These are phyloP conservation scores for Diversispora eburnea DNA, from an alignment of 192 early-diverging fungal species.

Conservation along the genomic window DNA sequence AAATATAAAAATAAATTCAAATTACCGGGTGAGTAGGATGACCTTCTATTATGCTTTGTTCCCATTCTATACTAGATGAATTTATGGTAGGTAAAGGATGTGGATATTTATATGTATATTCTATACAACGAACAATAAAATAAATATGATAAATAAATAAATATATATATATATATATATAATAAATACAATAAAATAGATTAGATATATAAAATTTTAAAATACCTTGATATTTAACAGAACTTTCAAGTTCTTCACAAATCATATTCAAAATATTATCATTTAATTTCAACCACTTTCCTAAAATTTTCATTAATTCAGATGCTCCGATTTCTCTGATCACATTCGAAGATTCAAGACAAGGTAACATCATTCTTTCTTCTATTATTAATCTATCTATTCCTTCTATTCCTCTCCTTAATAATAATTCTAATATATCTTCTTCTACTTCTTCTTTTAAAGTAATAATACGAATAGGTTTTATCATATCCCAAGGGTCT, in stretches of 20 bases:
- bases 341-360: neutral
- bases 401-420: neutral
- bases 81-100: slow-evolving; percentile 31
- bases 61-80: slow-evolving; percentile 58
- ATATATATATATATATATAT: too few relatives aligned
- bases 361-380: neutral
- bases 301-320: slow-evolving; percentile 46
- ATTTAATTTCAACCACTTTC: slow-evolving; percentile 40
- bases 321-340: slow-evolving; percentile 28
- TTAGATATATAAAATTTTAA: slow-evolving; percentile 20
- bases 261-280: slow-evolving; percentile 36
- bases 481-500: slow-evolving; percentile 39
- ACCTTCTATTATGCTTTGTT: slow-evolving; percentile 61
- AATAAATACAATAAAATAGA: too few relatives aligned
- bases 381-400: too few relatives aligned
- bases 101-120: slow-evolving; percentile 41
- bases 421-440: neutral
- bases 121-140: slow-evolving; percentile 1
- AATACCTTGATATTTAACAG: slow-evolving; percentile 51
- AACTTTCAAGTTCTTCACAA: slow-evolving; percentile 51
- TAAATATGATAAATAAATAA: too few relatives aligned
- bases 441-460: neutral
- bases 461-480: slow-evolving; percentile 23
- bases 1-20: too few relatives aligned
- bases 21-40: slow-evolving; percentile 64